Percentiles rank a stretch among this genome's conserved stretches.
These are phyloP conservation scores for Yamadazyma blattariae DNA, from an alignment of 1,139 yeast genomes.

Conservation along the genomic window DNA sequence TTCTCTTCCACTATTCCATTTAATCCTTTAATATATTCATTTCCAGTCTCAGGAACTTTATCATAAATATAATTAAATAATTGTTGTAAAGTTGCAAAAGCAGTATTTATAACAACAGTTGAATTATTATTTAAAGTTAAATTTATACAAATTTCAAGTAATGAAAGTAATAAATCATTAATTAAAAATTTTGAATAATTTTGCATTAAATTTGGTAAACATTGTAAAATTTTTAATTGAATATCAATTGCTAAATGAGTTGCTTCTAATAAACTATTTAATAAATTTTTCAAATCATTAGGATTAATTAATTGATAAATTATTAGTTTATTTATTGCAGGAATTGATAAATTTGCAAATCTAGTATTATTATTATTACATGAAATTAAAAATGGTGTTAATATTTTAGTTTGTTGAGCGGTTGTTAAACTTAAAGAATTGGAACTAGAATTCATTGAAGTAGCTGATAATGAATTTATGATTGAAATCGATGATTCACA, in stretches of 20 bases:
- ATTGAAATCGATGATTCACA: constrained; percentile 59
- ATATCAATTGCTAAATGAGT: constrained; percentile 76
- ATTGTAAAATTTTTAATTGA: constrained; percentile 83
- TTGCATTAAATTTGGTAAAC: constrained; percentile 72
- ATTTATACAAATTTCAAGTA: constrained; percentile 69
- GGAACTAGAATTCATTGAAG: no score
- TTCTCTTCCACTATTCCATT: neutral
- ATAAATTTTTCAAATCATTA: constrained; percentile 48
- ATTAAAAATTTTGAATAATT: constrained; percentile 53
- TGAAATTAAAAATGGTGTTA: constrained; percentile 69
- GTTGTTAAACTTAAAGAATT: constrained; percentile 10
- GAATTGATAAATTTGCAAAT: constrained; percentile 68
- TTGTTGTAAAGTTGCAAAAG: constrained; percentile 90
- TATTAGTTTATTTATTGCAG: constrained; percentile 62
- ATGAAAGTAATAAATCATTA: constrained; percentile 54
- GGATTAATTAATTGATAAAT: constrained; percentile 47
- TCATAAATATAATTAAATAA: constrained; percentile 75
- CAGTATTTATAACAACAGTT: constrained; percentile 84
- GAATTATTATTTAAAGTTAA: constrained; percentile 68
- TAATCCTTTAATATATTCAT: constrained; percentile 7
- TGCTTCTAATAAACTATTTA: constrained; percentile 71
- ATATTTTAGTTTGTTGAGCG: constrained; percentile 47
- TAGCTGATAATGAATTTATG: constrained; percentile 30
- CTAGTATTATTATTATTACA: constrained; percentile 76
- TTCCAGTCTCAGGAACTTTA: constrained; percentile 30